Evolutionary conservation across 2,329 filamentous ascomycete species (phyloP).

Genomic region (Penicillium sp.): DNA sequence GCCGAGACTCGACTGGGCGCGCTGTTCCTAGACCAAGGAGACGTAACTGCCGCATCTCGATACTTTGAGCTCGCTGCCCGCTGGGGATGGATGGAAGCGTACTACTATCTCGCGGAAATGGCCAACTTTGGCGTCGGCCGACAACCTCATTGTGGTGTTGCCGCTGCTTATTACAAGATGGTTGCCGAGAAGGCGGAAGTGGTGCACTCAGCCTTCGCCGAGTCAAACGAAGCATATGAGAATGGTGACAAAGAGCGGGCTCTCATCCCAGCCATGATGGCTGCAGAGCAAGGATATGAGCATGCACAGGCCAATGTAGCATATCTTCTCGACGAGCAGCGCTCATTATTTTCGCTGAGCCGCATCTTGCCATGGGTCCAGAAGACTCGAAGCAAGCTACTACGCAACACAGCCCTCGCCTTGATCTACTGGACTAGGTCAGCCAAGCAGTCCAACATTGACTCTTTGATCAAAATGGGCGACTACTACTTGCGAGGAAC

Average conservation of each 20-base stretch:
- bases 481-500: conserved; percentile 91
- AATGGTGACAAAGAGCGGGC: conserved; percentile 77
- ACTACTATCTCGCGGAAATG: conserved; percentile 90
- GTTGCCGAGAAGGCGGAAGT: conserved; percentile 74
- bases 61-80: conserved; percentile 87
- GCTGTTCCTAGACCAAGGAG: conserved; percentile 85
- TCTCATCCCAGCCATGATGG: conserved; percentile 79
- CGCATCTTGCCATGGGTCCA: conserved; percentile 53
- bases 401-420: conserved; percentile 66
- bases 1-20: conserved; percentile 82
- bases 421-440: conserved; percentile 95
- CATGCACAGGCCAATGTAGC: conserved; percentile 87
- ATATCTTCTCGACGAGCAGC: conserved; percentile 76
- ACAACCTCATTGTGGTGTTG: conserved; percentile 75
- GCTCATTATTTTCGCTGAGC: conserved; percentile 62
- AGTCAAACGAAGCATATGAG: conserved; percentile 82
- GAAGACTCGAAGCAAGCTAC: conserved; percentile 47
- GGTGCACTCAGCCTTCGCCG: conserved; percentile 74
- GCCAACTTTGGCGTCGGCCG: conserved; percentile 77
- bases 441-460: conserved; percentile 87
- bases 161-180: conserved; percentile 79
- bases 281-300: conserved; percentile 91
- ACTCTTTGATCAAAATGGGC: conserved; percentile 95
- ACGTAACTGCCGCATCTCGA: conserved; percentile 74
- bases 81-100: conserved; percentile 82